Evolutionary conservation across 2,329 filamentous ascomycete genomes (phyloP).

Genomic region (Pyricularia sp.): DNA sequence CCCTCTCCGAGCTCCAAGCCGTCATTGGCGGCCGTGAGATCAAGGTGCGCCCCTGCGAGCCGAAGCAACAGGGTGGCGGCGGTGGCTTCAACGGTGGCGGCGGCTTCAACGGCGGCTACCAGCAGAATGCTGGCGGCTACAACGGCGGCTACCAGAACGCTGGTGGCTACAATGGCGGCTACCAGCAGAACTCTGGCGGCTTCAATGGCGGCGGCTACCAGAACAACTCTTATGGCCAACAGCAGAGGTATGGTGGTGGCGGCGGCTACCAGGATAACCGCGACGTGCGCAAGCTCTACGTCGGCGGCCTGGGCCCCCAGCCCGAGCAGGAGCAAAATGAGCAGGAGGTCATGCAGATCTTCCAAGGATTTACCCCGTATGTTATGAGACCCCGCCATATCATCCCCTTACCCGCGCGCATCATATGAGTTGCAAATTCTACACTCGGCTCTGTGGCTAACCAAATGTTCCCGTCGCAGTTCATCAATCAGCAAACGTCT

Average conservation of each 20-base stretch:
- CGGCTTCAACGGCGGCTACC: slow-evolving; percentile 3
- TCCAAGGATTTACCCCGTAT: slow-evolving; percentile 34
- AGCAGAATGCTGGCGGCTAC: slow-evolving; percentile 1
- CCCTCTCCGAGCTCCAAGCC: slow-evolving; percentile 46
- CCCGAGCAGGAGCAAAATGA: slow-evolving; percentile 36
- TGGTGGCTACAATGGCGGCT: background rate
- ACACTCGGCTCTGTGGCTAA: background rate
- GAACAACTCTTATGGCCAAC: background rate
- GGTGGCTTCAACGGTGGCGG: slow-evolving; percentile 2
- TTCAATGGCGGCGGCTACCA: slow-evolving; percentile 13
- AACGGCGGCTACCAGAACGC: slow-evolving; percentile 9
- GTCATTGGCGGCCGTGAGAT: slow-evolving; percentile 48
- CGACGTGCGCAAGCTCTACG: slow-evolving; percentile 28
- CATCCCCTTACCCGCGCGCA: background rate
- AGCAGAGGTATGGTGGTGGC: background rate
- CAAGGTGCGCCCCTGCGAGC: slow-evolving; percentile 55
- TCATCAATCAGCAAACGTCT: slow-evolving; percentile 36
- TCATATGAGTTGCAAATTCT: background rate
- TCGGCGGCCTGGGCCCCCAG: slow-evolving; percentile 41
- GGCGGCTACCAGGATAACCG: background rate
- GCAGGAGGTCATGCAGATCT: slow-evolving; percentile 34
- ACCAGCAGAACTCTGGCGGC: slow-evolving; percentile 34
- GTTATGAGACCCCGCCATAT: slow-evolving; percentile 10
- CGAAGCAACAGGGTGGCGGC: slow-evolving; percentile 26
- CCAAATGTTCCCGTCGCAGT: background rate